These are phyloP conservation scores for Blyttiomyces sp. DNA, from an alignment of 371 early-diverging fungal species.

Conservation along the genomic window DNA sequence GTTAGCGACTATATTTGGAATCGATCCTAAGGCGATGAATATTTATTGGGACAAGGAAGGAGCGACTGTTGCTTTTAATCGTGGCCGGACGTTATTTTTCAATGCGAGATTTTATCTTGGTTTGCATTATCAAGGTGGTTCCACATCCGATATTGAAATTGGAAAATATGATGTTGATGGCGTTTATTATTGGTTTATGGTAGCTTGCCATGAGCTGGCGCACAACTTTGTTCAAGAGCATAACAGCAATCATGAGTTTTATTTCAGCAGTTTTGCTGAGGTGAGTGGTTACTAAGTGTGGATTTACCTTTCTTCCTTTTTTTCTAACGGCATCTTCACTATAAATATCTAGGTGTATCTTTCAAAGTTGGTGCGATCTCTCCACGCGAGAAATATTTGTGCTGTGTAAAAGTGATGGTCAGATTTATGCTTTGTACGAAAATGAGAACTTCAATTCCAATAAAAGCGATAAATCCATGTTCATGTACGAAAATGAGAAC, in stretches of 20 bases:
- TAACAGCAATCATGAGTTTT: conserved; percentile 28
- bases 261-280: conserved; percentile 25
- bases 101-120: conserved; percentile 75
- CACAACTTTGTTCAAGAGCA: conserved; percentile 70
- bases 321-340: no score
- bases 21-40: conserved; percentile 57
- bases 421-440: no score
- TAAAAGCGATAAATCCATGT: no score
- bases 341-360: no score
- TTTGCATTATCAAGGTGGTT: conserved; percentile 52
- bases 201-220: conserved; percentile 83
- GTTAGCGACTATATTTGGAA: conserved; percentile 65
- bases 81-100: conserved; percentile 76
- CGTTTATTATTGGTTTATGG: conserved; percentile 85
- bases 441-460: no score
- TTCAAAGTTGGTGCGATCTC: no score
- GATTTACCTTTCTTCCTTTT: no score
- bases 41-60: conserved; percentile 73
- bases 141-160: neutral
- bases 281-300: no score
- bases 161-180: conserved; percentile 49
- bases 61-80: conserved; percentile 77
- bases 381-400: no score
- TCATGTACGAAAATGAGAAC: no score
- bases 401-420: no score